Evolutionary conservation across 768 basidiomycete genomes (phyloP).

Genomic region (Candolleomyces eurysporus): DNA sequence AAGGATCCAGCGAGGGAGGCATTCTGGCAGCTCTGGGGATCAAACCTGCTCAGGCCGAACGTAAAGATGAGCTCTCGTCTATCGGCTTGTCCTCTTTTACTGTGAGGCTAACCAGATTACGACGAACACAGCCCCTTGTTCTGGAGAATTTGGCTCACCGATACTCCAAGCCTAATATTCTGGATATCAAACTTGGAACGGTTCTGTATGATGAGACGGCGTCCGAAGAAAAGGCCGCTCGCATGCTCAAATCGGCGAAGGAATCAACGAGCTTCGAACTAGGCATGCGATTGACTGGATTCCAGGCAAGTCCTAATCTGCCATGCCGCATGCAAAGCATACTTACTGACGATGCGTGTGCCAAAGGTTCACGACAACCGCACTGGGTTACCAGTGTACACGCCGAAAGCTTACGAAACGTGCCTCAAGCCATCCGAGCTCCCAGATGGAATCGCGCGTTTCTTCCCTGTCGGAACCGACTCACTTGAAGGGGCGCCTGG

Average conservation of each 20-base stretch:
- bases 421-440: slow-evolving; percentile 67
- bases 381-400: slow-evolving; percentile 53
- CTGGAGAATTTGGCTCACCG: slow-evolving; percentile 77
- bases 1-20: slow-evolving; percentile 24
- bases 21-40: slow-evolving; percentile 13
- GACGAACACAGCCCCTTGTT: slow-evolving; percentile 64
- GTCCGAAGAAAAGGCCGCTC: slow-evolving; percentile 66
- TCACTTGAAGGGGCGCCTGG: neutral
- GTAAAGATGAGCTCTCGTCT: slow-evolving; percentile 45
- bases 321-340: too few relatives aligned
- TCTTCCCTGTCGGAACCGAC: slow-evolving; percentile 56
- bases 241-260: slow-evolving; percentile 72
- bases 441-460: slow-evolving; percentile 69
- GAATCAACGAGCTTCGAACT: slow-evolving; percentile 72
- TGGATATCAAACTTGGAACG: slow-evolving; percentile 94
- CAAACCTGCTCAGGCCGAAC: slow-evolving; percentile 23
- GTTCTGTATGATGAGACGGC: slow-evolving; percentile 75
- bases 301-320: slow-evolving; percentile 58
- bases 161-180: slow-evolving; percentile 79
- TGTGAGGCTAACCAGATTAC: slow-evolving; percentile 4
- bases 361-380: slow-evolving; percentile 70
- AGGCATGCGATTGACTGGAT: slow-evolving; percentile 85
- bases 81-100: slow-evolving; percentile 4
- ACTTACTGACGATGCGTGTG: neutral
- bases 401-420: slow-evolving; percentile 78